These are phyloP conservation scores for Vaccinium myrtillus DNA, from an alignment of 148 eudicot genomes.

Conservation along the genomic window DNA sequence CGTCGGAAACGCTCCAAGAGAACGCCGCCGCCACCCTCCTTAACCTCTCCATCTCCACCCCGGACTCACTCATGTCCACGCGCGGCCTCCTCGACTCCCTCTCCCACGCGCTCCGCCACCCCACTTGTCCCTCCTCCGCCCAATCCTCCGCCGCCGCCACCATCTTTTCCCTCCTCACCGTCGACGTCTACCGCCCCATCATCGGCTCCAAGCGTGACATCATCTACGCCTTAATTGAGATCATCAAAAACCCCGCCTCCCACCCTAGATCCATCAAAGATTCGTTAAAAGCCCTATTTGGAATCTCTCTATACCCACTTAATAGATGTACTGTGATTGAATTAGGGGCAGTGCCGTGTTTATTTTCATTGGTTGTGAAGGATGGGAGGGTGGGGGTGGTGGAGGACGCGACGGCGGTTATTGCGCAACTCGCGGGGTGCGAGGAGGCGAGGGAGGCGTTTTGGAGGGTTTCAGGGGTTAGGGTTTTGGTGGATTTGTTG, in stretches of 20 bases:
- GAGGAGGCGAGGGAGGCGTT: constrained; percentile 51
- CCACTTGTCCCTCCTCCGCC: constrained; percentile 40
- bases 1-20: constrained; percentile 45
- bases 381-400: constrained; percentile 61
- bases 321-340: constrained; percentile 56
- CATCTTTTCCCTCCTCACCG: constrained; percentile 49
- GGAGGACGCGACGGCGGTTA: constrained; percentile 87
- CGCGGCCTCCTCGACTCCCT: constrained; percentile 67
- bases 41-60: constrained; percentile 68
- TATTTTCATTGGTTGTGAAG: constrained; percentile 51
- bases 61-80: constrained; percentile 50
- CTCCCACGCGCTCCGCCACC: constrained; percentile 62
- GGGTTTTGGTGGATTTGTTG: constrained; percentile 65
- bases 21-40: constrained; percentile 75
- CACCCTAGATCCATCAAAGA: constrained; percentile 55
- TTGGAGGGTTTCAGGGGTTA: constrained; percentile 47
- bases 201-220: constrained; percentile 79
- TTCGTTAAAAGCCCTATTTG: constrained; percentile 69
- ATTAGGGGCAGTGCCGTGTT: constrained; percentile 51
- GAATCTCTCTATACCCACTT: constrained; percentile 45
- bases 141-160: constrained; percentile 72
- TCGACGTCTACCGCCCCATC: constrained; percentile 44
- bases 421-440: constrained; percentile 76
- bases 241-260: constrained; percentile 39
- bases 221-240: constrained; percentile 57